Base-by-base conservation (phyloP, 768 basidiomycete genomes). In the Boletus vinaceobasis region DNA sequence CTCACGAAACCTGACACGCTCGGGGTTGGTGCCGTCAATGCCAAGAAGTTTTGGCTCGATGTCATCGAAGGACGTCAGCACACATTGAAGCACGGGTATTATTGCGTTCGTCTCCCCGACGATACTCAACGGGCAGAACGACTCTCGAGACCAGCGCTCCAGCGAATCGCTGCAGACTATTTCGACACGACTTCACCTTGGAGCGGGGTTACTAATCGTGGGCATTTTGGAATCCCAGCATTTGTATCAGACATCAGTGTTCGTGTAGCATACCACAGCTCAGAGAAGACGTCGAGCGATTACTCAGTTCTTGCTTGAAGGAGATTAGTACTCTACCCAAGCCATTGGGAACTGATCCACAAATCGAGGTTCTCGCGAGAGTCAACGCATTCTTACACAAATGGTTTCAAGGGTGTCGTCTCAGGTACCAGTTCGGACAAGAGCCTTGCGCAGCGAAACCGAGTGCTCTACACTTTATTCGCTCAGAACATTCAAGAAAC, bases 1-100 rank as follows among this genome's bases (percentile, higher is more conserved):
- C 74, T 88, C 10, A 90, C 87, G 0, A 89, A 90, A 60, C 83
- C 86, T 0, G 88, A 90, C 58, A 73, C 67, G 5, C 66, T 90
- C 1, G 64, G 69, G 1, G 39, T 57, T 0, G 83, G 83, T 11
- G 72, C 77, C 3, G 74, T 64, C 5, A 72, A 76, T 40, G 44
- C 73, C 42, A 77, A 70, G 17, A 43, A 72, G 35, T 40, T 37
- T 31, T 88, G 86, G 84, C 69, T 73, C 17, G 71, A 76, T 0
- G 72, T 83, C 4, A 67, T 88, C 7, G 74, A 81, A 55, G 83
- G 80, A 32, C 72, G 72, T 38, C 21, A 60, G 32, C 69, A 87
- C 59, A 47, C 19, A 15, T 68, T 87, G 54, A 74, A 62, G 37
- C 82, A 82, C 47, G 80, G 87, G 7, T 88, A 87, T 54, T 87